These are phyloP conservation scores for Colletotrichum horii DNA, from an alignment of 2,329 filamentous ascomycete species.

Conservation along the genomic window DNA sequence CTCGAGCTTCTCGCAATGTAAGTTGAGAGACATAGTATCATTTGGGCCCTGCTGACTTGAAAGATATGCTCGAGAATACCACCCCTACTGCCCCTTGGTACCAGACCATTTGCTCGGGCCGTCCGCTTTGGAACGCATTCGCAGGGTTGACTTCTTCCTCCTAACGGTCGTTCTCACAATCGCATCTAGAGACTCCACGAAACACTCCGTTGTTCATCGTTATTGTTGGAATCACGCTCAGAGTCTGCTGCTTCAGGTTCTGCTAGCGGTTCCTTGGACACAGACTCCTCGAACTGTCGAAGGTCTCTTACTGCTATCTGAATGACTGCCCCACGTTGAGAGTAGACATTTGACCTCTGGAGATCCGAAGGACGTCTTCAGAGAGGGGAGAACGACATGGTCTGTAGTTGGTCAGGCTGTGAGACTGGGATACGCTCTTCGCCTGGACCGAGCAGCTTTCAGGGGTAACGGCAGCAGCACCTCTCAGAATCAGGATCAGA, in stretches of 20 bases:
- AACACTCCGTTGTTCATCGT: neutral
- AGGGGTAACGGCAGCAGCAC: neutral
- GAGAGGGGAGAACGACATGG: neutral
- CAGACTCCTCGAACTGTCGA: neutral
- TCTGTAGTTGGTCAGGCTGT: neutral
- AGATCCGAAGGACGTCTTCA: neutral
- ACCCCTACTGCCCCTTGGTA: neutral
- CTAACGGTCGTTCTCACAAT: neutral
- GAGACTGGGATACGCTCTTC: neutral
- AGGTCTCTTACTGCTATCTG: neutral
- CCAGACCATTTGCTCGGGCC: fast-evolving
- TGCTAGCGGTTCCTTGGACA: fast-evolving
- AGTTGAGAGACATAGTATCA: fast-evolving
- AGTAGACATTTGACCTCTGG: neutral
- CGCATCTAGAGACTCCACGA: neutral
- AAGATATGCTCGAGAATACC: neutral
- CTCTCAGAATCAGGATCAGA: neutral
- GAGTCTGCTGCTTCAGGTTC: neutral
- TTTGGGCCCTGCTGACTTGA: fast-evolving
- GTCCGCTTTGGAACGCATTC: neutral
- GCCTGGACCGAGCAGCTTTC: neutral
- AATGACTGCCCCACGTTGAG: neutral
- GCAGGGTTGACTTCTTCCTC: neutral
- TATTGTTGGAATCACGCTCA: neutral
- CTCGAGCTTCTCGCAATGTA: neutral